These are phyloP conservation scores for Neospermospora avenae DNA, from an alignment of 2,329 filamentous ascomycete genomes.

Conservation along the genomic window DNA sequence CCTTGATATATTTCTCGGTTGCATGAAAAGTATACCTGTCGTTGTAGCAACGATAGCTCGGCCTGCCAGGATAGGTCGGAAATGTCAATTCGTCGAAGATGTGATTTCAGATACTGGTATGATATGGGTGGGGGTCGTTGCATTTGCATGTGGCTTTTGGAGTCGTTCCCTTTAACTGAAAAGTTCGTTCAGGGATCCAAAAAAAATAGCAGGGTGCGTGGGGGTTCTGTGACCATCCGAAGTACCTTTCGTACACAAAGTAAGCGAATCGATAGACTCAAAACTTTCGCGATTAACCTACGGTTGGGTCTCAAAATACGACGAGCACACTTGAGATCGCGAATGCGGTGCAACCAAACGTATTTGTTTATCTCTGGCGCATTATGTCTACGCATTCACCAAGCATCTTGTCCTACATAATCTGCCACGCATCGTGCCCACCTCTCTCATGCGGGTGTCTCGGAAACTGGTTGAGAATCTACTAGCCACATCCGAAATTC, in stretches of 20 bases:
- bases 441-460: not conserved
- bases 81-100: too few species aligned
- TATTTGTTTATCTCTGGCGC: not conserved
- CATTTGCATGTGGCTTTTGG: too few species aligned
- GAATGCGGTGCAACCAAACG: not conserved
- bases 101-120: too few species aligned
- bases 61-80: not conserved
- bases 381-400: not conserved
- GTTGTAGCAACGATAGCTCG: not conserved
- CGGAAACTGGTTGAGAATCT: not conserved
- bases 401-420: not conserved
- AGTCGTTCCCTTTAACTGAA: not conserved
- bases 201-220: not conserved
- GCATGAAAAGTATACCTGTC: not conserved
- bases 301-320: too few species aligned
- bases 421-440: not conserved
- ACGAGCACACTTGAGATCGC: not conserved
- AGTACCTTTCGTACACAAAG: too few species aligned
- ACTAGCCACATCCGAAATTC: not conserved
- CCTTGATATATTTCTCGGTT: not conserved
- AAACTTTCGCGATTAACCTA: too few species aligned
- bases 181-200: not conserved
- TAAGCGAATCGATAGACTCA: not conserved
- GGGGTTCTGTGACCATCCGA: not conserved
- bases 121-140: too few species aligned